Percentiles rank a stretch among this genome's conserved stretches.
Conservation (phyloP, 1,284 basidiomycete genomes). For the Meripilus lineatus region DNA sequence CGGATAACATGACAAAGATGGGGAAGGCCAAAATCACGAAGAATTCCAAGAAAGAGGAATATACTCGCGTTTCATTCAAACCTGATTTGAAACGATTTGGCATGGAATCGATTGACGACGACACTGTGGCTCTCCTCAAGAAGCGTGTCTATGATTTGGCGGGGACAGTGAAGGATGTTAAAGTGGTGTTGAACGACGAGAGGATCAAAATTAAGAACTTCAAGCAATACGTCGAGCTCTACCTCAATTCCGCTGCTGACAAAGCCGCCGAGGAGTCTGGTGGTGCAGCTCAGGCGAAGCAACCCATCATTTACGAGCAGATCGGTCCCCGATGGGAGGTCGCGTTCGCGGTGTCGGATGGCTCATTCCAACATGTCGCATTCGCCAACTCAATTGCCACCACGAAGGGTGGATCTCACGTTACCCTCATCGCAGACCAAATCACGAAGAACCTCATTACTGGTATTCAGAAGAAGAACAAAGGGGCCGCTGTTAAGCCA, state of each 20-base stretch:
- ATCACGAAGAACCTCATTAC: conserved; percentile 82
- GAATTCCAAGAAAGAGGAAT: conserved; percentile 84
- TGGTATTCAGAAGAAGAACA: conserved; percentile 94
- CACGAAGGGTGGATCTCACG: conserved; percentile 95
- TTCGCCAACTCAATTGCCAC: conserved; percentile 99
- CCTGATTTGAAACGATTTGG: conserved; percentile 92
- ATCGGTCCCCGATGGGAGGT: conserved; percentile 89
- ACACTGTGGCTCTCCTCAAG: conserved; percentile 85
- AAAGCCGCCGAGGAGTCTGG: conserved; percentile 63
- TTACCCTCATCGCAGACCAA: conserved; percentile 84
- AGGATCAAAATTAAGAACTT: conserved; percentile 93
- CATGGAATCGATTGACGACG: conserved; percentile 90
- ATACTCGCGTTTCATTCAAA: conserved; percentile 92
- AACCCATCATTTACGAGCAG: conserved; percentile 79
- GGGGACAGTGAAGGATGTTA: conserved; percentile 90
- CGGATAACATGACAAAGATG: conserved; percentile 88
- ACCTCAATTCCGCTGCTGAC: conserved; percentile 71
- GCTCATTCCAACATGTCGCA: conserved; percentile 89
- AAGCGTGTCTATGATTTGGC: conserved; percentile 98
- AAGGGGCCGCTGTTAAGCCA: conserved; percentile 87
- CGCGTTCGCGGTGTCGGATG: conserved; percentile 92
- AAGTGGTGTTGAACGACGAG: conserved; percentile 93
- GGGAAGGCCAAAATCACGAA: conserved; percentile 91
- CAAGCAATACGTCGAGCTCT: conserved; percentile 98
- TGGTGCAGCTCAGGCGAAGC: conserved; percentile 74